Base-by-base conservation (phyloP, 2,329 filamentous ascomycete genomes). In the Eutypella sp. region DNA sequence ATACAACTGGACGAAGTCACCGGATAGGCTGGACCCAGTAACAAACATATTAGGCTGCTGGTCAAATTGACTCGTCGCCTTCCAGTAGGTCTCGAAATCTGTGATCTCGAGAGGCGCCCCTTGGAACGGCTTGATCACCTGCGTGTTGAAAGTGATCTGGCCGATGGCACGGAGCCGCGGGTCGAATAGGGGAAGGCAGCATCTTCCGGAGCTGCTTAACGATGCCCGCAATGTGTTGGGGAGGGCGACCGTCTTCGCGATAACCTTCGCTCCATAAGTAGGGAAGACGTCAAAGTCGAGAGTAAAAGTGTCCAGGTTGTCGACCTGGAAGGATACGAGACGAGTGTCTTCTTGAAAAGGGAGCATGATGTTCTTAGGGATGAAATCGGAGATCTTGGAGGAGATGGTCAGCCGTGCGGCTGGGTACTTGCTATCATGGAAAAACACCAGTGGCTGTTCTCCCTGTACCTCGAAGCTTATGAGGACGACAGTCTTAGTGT, bases 41-140 rank as follows among this genome's bases (percentile, higher is more conserved):
- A 99, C 89, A 20, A 97, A 81, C 20, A 89, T 88, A 60, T 81
- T 93, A 20, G 87, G 85, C 40, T 90, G 87, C 42, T 88, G 84
- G 63, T 96, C 89, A 40, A 93, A 79, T 57, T 96, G 90, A 59
- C 90, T 96, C 1, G 93, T 99, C 0, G 92, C 92, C 67, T 97
- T 99, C 93, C 93, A 99, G 67, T 99, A 99, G 0, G 93, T 97
- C 52, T 95, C 93, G 58, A 97, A 99, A 61, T 97, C 91, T 1
- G 93, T 95, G 49, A 99, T 96, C 66, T 99, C 93, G 19, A 99
- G 74, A 3, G 93, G 90, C 49, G 90, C 86, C 7, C 93, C 92
- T 51, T 84, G 82, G 70, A 97, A 99, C 0, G 93, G 93, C 61
- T 96, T 96, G 64, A 99, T 95, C 22, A 97, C 89, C 63, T 97